These are phyloP conservation scores for Ottelia alismoides DNA, from an alignment of 106 monocot genomes.

Conservation along the genomic window DNA sequence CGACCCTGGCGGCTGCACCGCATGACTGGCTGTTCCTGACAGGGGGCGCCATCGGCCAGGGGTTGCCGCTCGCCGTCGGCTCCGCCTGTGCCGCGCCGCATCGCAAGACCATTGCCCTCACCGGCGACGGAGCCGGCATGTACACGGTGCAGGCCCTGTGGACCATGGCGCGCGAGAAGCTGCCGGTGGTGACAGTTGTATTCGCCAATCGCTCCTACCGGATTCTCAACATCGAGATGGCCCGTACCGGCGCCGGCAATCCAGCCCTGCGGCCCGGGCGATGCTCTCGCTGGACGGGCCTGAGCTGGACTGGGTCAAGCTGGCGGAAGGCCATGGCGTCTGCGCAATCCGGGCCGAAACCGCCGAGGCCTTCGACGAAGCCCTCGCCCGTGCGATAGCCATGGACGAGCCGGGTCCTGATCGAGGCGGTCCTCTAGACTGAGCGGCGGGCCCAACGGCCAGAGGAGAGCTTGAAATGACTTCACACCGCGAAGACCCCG, in stretches of 20 bases:
- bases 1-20: background rate
- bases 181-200: background rate
- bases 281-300: background rate
- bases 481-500: too few relatives aligned
- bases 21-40: background rate
- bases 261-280: too few relatives aligned
- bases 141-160: background rate
- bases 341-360: background rate
- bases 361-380: background rate
- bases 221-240: background rate
- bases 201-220: background rate
- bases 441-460: too few relatives aligned
- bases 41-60: background rate
- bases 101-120: background rate
- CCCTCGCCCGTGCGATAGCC: background rate
- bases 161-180: background rate
- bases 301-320: background rate
- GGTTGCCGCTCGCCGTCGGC: background rate
- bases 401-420: background rate
- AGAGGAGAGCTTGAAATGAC: too few relatives aligned
- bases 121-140: background rate
- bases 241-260: background rate
- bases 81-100: too few relatives aligned
- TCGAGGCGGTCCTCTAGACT: background rate
- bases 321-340: background rate